Evolutionary conservation across 257 asterid genomes (phyloP).

Genomic region (Solanum stenotomum): DNA sequence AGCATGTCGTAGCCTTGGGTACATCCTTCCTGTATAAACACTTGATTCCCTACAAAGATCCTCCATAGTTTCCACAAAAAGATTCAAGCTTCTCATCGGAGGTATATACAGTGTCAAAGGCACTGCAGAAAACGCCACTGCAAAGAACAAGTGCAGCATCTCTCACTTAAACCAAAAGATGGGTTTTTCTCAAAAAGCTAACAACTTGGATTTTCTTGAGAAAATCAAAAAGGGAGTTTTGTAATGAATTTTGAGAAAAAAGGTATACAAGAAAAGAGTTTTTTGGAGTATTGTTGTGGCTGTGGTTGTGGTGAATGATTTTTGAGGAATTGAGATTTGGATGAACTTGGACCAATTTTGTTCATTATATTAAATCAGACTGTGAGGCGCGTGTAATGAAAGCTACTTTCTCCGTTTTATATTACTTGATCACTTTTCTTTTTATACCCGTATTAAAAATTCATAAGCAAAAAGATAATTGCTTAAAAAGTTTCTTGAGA

Average conservation of each 20-base stretch:
- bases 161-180: neutral
- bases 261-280: neutral
- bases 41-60: slow-evolving; percentile 62
- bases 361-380: neutral
- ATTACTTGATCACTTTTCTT: too few relatives aligned
- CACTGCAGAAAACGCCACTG: slow-evolving; percentile 79
- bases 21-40: slow-evolving; percentile 37
- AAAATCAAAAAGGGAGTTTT: neutral
- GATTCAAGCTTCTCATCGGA: slow-evolving; percentile 71
- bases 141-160: slow-evolving; percentile 63
- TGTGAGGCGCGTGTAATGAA: neutral
- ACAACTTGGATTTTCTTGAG: neutral
- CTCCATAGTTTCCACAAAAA: slow-evolving; percentile 60
- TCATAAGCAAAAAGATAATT: too few relatives aligned
- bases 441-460: accelerated
- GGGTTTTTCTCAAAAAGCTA: neutral
- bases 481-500: too few relatives aligned
- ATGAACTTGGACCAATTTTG: neutral
- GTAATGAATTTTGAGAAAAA: neutral
- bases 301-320: neutral
- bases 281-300: neutral
- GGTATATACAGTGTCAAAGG: slow-evolving; percentile 81
- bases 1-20: slow-evolving; percentile 59
- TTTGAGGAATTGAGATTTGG: neutral
- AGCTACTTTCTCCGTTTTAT: neutral